Evolutionary conservation across 2,329 filamentous ascomycete species (phyloP), one percentile per base, ranked within the genome.

Genomic region (Zymoseptoria passerinii): DNA sequence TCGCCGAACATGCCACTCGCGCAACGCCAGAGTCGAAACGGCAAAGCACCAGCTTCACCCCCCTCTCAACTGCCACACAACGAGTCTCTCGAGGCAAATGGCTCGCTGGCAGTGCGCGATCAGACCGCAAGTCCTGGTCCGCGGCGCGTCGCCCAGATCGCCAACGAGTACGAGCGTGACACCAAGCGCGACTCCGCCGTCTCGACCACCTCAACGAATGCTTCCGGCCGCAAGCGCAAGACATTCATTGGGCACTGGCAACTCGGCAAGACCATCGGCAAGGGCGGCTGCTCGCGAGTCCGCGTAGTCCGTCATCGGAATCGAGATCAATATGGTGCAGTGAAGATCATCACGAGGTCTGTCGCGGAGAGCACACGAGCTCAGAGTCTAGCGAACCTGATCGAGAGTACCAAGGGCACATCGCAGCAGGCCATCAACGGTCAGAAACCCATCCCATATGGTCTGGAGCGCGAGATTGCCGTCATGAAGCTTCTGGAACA

Each of bases 401-500:
- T 92, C 69, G 83, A 86, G 66, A 88, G 85, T 72, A 86, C 88
- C 62, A 80, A 83, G 74, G 62, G 62, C 7, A 62, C 61, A 29
- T 50, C 60, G 8, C 58, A 62, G 5, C 52, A 61, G 9, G 60
- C 56, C 10, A 28, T 61, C n/a, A 61, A 65, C 55, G 67, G 68
- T 10, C 66, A 69, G 58, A 71, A 69, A 54, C 71, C 71, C 1
- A 70, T 73, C 16, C 92, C 92, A 1, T 85, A 92, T 68, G 89
- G 91, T 1, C 88, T 99, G 61, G 92, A 97, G 75, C 83, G 94
- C 56, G 94, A 99, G 71, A 92, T 99, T 48, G 91, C 92, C 29
- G 95, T 99, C 67, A 90, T 99, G 82, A 97, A 96, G 76, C 81
- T 97, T 58, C 89, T 97, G 61, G 87, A 96, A 68, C 94, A 99